Evolutionary conservation across 1,284 basidiomycete species (phyloP), one percentile per base, ranked within the genome.

Genomic region (Cutaneotrichosporon daszewskae): DNA sequence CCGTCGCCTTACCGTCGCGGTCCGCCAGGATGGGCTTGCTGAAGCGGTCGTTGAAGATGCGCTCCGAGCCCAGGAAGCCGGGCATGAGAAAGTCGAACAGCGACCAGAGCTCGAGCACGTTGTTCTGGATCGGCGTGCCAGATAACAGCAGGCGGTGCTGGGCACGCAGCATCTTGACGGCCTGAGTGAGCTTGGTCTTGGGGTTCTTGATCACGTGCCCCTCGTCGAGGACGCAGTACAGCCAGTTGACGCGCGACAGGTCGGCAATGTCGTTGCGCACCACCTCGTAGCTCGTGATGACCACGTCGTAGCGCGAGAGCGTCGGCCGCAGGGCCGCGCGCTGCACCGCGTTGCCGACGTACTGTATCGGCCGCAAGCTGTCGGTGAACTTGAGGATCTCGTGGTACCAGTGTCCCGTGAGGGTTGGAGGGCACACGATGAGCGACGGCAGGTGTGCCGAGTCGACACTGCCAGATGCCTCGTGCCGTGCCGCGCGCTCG

Each of bases 11-110:
- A 2, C 90, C 92, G 55, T 97, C 94, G 43, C 92, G 80, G 68
- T 91, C 94, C 3, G 90, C 87, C 40, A 95, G 74, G 46, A 99
- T 98, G 0, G 95, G 95, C 64, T 94, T 95, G 53, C 89, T 86
- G 64, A 95, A 99, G 13, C 87, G 80, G 53, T 98, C 91, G 59
- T 91, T 95, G 76, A 99, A 99, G 5, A 82, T 83, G n/a, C 83
- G 73, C 67, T 98, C 95, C 6, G 84, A 90, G 19, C 95, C 95
- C 36, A 99, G 74, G 74, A 98, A 98, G 2, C 95, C 95, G 17
- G 95, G 95, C 95, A 99, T 99, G 56, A 99, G 73, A 73, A 97
- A 99, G 70, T 99, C 95, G 69, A 99, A 99, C 45, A 99, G 75
- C 71, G 88, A 95, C 95, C 95, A 99, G 3, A 99, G 74, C 69